A percentile compares a stretch with the other conserved stretches of the same genome.
Evolutionary conservation across 352 stramenopile species (phyloP).

Genomic region (Blastocystis sp.): DNA sequence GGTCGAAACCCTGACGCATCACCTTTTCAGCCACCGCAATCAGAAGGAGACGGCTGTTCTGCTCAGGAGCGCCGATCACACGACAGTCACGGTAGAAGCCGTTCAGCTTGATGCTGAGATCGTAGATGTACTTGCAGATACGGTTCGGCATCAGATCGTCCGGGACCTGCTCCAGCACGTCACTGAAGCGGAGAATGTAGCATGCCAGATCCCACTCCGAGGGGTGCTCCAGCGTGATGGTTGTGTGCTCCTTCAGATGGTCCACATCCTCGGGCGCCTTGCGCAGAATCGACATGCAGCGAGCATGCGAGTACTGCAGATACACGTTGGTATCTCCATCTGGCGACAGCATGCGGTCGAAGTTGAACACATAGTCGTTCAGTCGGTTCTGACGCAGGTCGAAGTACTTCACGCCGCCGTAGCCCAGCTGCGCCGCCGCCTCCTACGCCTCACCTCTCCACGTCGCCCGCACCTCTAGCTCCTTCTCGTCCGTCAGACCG

Average conservation of each 20-base stretch:
- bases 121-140: slow-evolving; percentile 94
- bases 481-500: slow-evolving; percentile 66
- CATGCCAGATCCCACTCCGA: slow-evolving; percentile 68
- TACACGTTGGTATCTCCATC: slow-evolving; percentile 98
- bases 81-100: slow-evolving; percentile 94
- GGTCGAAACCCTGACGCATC: slow-evolving; percentile 81
- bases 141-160: slow-evolving; percentile 88
- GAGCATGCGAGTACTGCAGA: slow-evolving; percentile 94
- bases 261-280: slow-evolving; percentile 71
- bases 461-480: slow-evolving; percentile 69
- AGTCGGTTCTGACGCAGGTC: slow-evolving; percentile 90
- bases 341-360: slow-evolving; percentile 96
- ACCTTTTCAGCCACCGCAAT: slow-evolving; percentile 84
- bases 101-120: slow-evolving; percentile 84
- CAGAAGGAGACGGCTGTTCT: slow-evolving; percentile 86
- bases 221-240: slow-evolving; percentile 64
- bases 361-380: slow-evolving; percentile 96
- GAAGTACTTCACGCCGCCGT: slow-evolving; percentile 99
- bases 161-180: slow-evolving; percentile 82
- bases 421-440: slow-evolving; percentile 86
- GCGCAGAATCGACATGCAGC: slow-evolving; percentile 86
- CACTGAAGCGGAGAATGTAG: slow-evolving; percentile 80
- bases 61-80: slow-evolving; percentile 82
- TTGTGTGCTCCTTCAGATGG: slow-evolving; percentile 60
- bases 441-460: slow-evolving; percentile 29